Base-by-base conservation (phyloP, 139 green algal species). In the Nannochloris sp. region DNA sequence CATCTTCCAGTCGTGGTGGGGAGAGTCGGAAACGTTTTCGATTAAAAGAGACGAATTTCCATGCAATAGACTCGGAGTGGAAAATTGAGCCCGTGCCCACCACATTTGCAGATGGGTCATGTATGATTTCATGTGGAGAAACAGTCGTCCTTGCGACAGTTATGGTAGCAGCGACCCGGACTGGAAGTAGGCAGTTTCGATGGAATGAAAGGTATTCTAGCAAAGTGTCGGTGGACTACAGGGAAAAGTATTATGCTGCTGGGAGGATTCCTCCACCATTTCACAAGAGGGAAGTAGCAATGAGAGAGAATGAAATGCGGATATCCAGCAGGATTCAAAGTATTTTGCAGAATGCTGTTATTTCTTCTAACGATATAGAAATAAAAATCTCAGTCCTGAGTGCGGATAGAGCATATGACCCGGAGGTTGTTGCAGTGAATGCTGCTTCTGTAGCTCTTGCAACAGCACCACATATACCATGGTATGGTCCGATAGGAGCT, bases 291-390 rank as follows among this genome's bases (percentile, higher is more conserved):
- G 88, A 95, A 67, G 12, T 37, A 12, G 43, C 44, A 4, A 62
- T 71, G 21, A 85, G 69, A 49, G 76, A 90, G 11, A 66, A 80
- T 18, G 88, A 95, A 78, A 34, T 78, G 55, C 75, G 84, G 50
- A 69, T 55, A 12, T 66, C 16, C 8, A 43, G 72, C 12, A 31
- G 57, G 16, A 55, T 95, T 14, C 78, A 92, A 44, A 75, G 82
- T 12, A 78, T 80, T n/a, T 69, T 95, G 44, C 70, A 79, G 29
- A 85, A 86, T 4, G 66, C 95, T 15, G 85, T 95, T 73, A 57
- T 87, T 18, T 67, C 31, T 18, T 61, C 62, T 24, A 19, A 53
- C 0, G 46, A 19, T 2, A 21, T 53, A 25, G 19, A 29, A 5
- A 10, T 58, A 9, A 34, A 37, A 58, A n/a, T 58, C 12, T 72